Conservation (phyloP, 2,329 filamentous ascomycete genomes). For the Colletotrichum australisinense region DNA sequence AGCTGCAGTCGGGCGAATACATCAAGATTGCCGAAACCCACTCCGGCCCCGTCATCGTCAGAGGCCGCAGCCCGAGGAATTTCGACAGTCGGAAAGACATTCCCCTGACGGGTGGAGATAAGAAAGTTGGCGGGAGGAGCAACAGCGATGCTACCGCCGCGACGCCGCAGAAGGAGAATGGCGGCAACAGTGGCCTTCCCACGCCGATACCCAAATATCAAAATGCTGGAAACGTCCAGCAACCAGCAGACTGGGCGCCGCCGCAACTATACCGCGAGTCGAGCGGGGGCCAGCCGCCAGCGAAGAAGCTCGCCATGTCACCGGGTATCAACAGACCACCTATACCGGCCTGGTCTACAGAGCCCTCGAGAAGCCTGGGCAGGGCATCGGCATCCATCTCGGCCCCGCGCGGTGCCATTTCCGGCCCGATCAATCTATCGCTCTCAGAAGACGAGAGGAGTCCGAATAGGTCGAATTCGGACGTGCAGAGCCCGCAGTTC, state of each 20-base stretch:
- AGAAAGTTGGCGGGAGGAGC: constrained; percentile 57
- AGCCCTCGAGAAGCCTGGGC: constrained; percentile 40
- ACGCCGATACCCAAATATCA: constrained; percentile 40
- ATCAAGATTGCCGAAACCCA: constrained; percentile 85
- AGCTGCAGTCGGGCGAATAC: constrained; percentile 74
- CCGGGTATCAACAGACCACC: constrained; percentile 63
- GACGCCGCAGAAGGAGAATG: constrained; percentile 37
- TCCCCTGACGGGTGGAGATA: constrained; percentile 70
- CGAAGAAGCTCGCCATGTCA: constrained; percentile 65
- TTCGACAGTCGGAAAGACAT: constrained; percentile 93
- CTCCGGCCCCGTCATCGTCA: constrained; percentile 94
- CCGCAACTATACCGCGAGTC: constrained; percentile 50
- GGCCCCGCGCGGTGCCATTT: constrained; percentile 40
- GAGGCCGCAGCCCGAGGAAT: constrained; percentile 91
- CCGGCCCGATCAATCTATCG: constrained; percentile 62
- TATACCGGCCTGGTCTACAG: constrained; percentile 61
- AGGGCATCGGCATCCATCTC: constrained; percentile 7
- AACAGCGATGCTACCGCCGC: constrained; percentile 44
- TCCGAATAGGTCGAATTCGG: constrained; percentile 61
- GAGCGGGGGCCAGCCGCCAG: constrained; percentile 56
- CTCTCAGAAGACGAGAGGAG: constrained; percentile 71
- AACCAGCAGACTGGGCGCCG: constrained; percentile 58
- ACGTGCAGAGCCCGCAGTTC: constrained; percentile 63
- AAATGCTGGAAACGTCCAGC: constrained; percentile 48
- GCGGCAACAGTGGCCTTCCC: constrained; percentile 30